Base-by-base conservation (phyloP, 2,329 filamentous ascomycete genomes). In the Pseudogymnoascus sp. region DNA sequence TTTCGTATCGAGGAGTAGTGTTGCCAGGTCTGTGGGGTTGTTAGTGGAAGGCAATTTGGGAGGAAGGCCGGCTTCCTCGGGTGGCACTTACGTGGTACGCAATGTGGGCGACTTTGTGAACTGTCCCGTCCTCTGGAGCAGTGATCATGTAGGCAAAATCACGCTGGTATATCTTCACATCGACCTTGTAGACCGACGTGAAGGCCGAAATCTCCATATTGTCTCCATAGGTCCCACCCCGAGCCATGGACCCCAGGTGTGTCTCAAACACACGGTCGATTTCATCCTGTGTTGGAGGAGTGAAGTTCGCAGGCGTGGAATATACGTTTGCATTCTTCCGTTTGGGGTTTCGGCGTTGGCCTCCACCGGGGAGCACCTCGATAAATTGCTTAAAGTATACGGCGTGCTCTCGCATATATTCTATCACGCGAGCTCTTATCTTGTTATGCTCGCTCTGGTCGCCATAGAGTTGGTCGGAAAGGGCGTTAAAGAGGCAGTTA, bases 171-270 rank as follows among this genome's bases (percentile, higher is more conserved):
- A 89, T 83, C 68, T 82, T 81, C 63, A 90, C 83, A 71, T 88
- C 82, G 62, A 82, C 81, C 61, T 82, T 78, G 71, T 81, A 87
- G 21, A 81, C 82, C 63, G 83, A 80, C 28, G 83, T 82, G 73
- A 89, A 89, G 5, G 87, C 87, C 33, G 81, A 80, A 50, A 90
- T 82, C 74, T 89, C 86, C 76, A 87, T 80, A 64, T 88, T 86
- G 71, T 87, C 86, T 26, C 85, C 87, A 75, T 83, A 89, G 40
- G 82, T 82, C 61, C 83, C 83, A 31, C 80, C 78, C 69, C 81
- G 80, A 31, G 83, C 80, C 80, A 89, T 88, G 63, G 79, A 77
- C 65, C 79, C 75, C 11, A 89, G 77, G 72, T 87, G 84, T 35
- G 78, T 78, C 62, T 81, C 76, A 69, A 82, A 85, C 28, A 78